Evolutionary conservation across 129 eudicot genomes (phyloP).

Genomic region (Helianthus tuberosus): DNA sequence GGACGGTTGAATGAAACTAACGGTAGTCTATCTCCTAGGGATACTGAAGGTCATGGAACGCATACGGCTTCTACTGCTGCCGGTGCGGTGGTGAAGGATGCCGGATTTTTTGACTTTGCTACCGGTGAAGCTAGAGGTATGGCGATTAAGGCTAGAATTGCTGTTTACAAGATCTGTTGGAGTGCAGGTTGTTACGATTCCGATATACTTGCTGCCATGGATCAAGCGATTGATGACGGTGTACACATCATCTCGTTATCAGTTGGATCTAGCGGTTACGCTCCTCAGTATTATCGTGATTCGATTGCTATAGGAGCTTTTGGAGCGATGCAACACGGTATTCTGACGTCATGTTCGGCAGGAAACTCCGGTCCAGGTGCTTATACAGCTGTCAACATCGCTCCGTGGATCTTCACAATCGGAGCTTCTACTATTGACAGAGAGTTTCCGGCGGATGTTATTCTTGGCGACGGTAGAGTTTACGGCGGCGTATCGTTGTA

Average conservation of each 20-base stretch:
- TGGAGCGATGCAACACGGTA: conserved; percentile 66
- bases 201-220: conserved; percentile 94
- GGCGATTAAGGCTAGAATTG: conserved; percentile 91
- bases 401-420: conserved; percentile 95
- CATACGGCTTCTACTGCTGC: conserved; percentile 98
- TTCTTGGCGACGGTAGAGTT: conserved; percentile 78
- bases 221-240: conserved; percentile 75
- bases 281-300: conserved; percentile 73
- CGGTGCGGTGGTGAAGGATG: conserved; percentile 65
- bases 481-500: conserved; percentile 80
- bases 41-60: conserved; percentile 96
- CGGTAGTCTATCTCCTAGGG: conserved; percentile 65
- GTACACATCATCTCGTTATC: conserved; percentile 85
- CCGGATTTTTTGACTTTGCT: conserved; percentile 69
- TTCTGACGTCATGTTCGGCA: conserved; percentile 82
- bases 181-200: conserved; percentile 80
- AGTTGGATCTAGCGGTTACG: conserved; percentile 75
- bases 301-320: conserved; percentile 94
- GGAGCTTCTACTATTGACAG: conserved; percentile 94
- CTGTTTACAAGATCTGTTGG: conserved; percentile 98
- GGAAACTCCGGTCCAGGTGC: conserved; percentile 92
- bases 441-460: conserved; percentile 88
- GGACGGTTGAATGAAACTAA: conserved; percentile 27
- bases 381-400: conserved; percentile 75
- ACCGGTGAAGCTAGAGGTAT: conserved; percentile 93